Evolutionary conservation across 768 basidiomycete species (phyloP), one percentile per base, ranked within the genome.

Genomic region (Mycena filopes): DNA sequence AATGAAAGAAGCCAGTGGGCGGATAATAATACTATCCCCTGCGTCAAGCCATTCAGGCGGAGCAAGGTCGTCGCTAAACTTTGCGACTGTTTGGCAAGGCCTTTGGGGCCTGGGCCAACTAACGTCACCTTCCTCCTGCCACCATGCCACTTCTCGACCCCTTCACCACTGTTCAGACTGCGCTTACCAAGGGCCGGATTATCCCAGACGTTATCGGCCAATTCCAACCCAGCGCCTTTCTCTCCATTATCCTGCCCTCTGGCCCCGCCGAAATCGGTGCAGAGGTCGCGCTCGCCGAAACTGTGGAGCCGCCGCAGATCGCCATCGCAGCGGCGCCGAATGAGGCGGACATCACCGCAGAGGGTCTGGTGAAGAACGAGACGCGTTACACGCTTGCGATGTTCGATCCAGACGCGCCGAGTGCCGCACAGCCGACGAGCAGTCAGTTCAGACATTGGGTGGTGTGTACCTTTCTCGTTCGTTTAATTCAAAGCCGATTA

Each of bases 371-470:
- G 40, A 48, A 55, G 49, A 58, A 18, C 13, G 73, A 78, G 25
- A 8, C 46, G 16, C 41, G 72, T 8, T 81, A 79, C 54, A 79
- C 80, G 31, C 72, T 81, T 50, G 74, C 77, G 55, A 78, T 80
- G 77, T 71, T 76, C 12, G 80, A 81, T 45, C 80, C 80, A 3
- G 80, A 81, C 31, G 80, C 80, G 4, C 80, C 80, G 1, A 79
- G 78, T 5, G 70, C 75, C 38, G 57, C 21, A 12, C 67, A 79
- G 33, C 78, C 77, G 23, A 74, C 68, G 43, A 76, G 73, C 69
- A 70, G 74, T 0, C 58, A 79, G 41, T 81, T 78, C 72, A 67
- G 78, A 12, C 80, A 81, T 55, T 80, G 79, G 79, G 43, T 81
- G n/a, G 77, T 80, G 50, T 51, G 76, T 72, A 5, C 5, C 12